Conservation (phyloP, 768 basidiomycete species). For the Trametes cubensis region DNA sequence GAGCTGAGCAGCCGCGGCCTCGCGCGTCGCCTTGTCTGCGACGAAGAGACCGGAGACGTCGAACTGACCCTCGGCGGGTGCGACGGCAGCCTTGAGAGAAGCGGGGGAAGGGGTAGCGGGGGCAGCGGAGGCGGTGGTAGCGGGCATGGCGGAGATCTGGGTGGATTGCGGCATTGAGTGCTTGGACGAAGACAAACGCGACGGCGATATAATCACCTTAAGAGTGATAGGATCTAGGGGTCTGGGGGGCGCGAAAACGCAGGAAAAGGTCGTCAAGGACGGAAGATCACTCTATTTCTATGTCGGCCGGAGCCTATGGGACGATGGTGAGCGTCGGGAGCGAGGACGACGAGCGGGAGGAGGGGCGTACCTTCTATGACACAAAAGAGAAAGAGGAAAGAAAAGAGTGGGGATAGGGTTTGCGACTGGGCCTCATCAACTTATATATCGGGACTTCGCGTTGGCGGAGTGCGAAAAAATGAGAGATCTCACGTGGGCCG, state of each 20-base stretch:
- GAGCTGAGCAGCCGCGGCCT: conserved; percentile 67
- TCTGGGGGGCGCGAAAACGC: conserved; percentile 46
- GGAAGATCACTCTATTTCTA: conserved; percentile 63
- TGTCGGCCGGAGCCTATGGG: conserved; percentile 41
- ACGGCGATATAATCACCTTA: conserved; percentile 27
- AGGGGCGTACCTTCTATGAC: conserved; percentile 38
- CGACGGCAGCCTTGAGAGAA: conserved; percentile 66
- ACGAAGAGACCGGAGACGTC: conserved; percentile 79
- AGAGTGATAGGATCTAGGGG: conserved; percentile 29
- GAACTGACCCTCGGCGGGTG: conserved; percentile 60
- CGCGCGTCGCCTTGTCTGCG: conserved; percentile 82
- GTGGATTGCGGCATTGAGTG: conserved; percentile 23
- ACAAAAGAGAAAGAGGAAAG: conserved; percentile 41
- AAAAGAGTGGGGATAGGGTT: conserved; percentile 42
- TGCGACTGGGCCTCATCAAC: conserved; percentile 20
- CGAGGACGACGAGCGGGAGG: conserved; percentile 4
- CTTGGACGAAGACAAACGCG: conserved; percentile 1
- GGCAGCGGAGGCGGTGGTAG: conserved; percentile 69
- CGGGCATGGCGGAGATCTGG: conserved; percentile 75
- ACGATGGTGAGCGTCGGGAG: conserved; percentile 17
- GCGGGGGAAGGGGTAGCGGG: conserved; percentile 62
- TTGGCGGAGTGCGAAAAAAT: conserved; percentile 31
- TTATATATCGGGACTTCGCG: conserved; percentile 30
- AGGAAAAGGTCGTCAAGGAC: conserved; percentile 52
- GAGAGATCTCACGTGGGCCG: conserved; percentile 28